Conservation (phyloP, 306 rosid genomes). For the Lathyrus oleraceus region DNA sequence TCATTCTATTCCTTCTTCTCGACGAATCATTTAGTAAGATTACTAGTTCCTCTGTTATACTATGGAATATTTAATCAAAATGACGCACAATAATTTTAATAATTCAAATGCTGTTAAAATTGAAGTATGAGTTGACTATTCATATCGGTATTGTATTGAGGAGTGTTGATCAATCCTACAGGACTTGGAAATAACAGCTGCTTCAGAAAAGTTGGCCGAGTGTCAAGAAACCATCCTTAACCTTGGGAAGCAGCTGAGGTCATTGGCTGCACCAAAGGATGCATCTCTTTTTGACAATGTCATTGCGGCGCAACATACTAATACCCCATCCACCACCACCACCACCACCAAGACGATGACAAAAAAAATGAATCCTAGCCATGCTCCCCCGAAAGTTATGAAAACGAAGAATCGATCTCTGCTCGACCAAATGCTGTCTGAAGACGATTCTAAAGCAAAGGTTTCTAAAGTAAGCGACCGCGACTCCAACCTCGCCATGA, state of each 20-base stretch:
- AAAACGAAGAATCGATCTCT: constrained; percentile 56
- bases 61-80: constrained; percentile 9
- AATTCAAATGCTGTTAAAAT: neutral
- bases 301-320: constrained; percentile 34
- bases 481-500: constrained; percentile 29
- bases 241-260: constrained; percentile 88
- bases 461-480: constrained; percentile 39
- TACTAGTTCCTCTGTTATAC: constrained; percentile 18
- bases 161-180: constrained; percentile 40
- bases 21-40: neutral
- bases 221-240: constrained; percentile 91
- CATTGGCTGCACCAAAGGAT: constrained; percentile 74
- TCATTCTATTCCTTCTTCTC: constrained; percentile 24
- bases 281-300: constrained; percentile 60
- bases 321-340: neutral
- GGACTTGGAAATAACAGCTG: constrained; percentile 92
- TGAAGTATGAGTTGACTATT: constrained; percentile 22
- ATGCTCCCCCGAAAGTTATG: constrained; percentile 33
- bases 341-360: neutral
- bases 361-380: constrained; percentile 23
- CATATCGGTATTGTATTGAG: constrained; percentile 19
- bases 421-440: constrained; percentile 75
- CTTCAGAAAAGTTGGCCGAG: constrained; percentile 89
- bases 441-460: constrained; percentile 53
- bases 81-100: neutral